These are phyloP conservation scores for Thermothelomyces thermophilus DNA, from an alignment of 2,329 filamentous ascomycete species.

Conservation along the genomic window DNA sequence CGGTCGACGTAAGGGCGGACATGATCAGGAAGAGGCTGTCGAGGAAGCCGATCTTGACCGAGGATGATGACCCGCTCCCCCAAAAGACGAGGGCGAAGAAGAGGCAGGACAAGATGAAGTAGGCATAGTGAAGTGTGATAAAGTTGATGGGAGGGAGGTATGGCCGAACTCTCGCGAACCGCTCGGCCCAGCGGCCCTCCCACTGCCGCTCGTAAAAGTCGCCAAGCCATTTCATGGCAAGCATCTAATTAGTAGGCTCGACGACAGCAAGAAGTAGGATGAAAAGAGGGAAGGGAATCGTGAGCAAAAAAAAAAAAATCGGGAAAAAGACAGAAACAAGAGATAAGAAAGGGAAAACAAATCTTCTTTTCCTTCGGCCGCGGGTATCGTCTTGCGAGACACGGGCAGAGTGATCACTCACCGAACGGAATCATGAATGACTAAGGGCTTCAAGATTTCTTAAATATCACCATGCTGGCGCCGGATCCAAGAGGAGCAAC, in stretches of 20 bases:
- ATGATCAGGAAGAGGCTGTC: conserved; percentile 59
- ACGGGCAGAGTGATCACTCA: too few species aligned
- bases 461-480: too few species aligned
- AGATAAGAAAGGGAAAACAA: not conserved
- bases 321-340: not conserved
- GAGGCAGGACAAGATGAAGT: conserved; percentile 52
- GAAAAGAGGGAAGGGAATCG: too few species aligned
- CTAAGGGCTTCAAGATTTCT: too few species aligned
- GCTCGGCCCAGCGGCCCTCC: not conserved
- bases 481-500: too few species aligned
- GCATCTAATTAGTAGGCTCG: not conserved
- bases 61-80: conserved; percentile 41
- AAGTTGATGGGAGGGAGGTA: conserved; percentile 40
- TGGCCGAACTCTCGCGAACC: conserved; percentile 2
- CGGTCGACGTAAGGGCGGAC: conserved; percentile 61
- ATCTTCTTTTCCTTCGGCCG: not conserved
- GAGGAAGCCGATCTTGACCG: conserved; percentile 48
- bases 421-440: too few species aligned
- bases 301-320: too few species aligned
- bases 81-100: conserved; percentile 54
- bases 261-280: not conserved
- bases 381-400: too few species aligned
- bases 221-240: conserved; percentile 3
- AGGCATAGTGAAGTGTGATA: conserved; percentile 58
- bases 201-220: not conserved